Evolutionary conservation across 441 rosid genomes (phyloP).

Genomic region (Pelargonium fulgidum): DNA sequence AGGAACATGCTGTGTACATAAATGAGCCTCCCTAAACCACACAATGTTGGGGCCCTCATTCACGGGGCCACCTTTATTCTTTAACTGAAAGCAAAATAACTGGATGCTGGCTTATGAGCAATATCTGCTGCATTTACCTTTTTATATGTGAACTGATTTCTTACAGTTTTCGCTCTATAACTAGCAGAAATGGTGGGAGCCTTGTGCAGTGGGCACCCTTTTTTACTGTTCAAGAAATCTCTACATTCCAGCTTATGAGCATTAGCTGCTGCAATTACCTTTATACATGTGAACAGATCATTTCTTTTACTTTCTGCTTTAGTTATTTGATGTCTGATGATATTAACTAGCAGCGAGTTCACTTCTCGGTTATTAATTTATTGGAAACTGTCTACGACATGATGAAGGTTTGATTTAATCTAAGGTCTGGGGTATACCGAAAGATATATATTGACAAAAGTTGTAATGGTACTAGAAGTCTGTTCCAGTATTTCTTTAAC

Average conservation of each 20-base stretch:
- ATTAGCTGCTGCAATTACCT: background rate
- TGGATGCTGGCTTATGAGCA: background rate
- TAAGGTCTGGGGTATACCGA: background rate
- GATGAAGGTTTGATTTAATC: background rate
- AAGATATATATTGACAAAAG: background rate
- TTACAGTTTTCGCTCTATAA: background rate
- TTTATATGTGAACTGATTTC: background rate
- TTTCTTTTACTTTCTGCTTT: background rate
- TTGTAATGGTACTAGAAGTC: background rate
- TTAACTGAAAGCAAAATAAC: no score
- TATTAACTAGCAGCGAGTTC: background rate
- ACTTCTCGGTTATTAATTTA: background rate
- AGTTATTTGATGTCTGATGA: background rate
- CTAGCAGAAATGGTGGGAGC: background rate
- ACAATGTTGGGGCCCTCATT: no score
- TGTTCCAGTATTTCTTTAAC: constrained; percentile 15
- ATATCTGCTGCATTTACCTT: background rate
- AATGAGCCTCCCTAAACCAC: no score
- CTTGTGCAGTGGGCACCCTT: background rate
- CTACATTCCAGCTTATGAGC: background rate
- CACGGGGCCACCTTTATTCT: no score
- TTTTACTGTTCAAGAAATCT: background rate
- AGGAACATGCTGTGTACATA: no score
- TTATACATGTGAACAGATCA: background rate
- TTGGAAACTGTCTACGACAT: background rate